Evolutionary conservation across 1,284 basidiomycete species (phyloP).

Genomic region (Phellopilus nigrolimitatus): DNA sequence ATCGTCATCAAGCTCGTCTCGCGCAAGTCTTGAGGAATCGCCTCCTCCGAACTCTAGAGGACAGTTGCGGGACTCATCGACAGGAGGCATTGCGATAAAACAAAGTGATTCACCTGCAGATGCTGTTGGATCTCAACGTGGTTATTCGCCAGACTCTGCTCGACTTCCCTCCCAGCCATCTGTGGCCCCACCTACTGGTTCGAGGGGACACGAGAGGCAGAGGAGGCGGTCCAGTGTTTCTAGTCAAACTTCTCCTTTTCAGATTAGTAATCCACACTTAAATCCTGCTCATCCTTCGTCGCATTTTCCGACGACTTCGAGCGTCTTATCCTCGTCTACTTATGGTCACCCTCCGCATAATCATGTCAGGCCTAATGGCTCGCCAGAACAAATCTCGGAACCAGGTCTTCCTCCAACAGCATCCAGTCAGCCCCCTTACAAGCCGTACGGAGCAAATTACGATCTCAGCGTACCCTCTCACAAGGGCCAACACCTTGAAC

Average conservation of each 20-base stretch:
- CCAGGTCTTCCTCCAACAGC: background rate
- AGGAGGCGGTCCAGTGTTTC: conserved; percentile 4
- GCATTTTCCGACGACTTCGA: background rate
- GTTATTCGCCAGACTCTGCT: conserved; percentile 18
- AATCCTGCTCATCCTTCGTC: conserved; percentile 8
- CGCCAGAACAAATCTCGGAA: background rate
- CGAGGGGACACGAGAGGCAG: conserved; percentile 1
- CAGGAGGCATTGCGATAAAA: conserved; percentile 8
- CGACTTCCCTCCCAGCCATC: conserved; percentile 20
- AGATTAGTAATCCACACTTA: background rate
- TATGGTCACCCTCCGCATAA: background rate
- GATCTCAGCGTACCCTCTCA: no score
- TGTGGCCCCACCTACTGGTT: conserved; percentile 3
- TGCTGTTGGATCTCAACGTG: conserved; percentile 16
- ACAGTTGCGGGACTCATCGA: background rate
- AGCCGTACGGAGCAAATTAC: background rate
- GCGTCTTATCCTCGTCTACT: background rate
- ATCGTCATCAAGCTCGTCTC: conserved; percentile 20
- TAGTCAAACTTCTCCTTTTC: conserved; percentile 4
- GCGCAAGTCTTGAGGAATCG: conserved; percentile 7
- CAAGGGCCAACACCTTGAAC: conserved; percentile 13
- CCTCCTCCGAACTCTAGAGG: background rate
- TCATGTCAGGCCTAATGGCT: conserved; percentile 5
- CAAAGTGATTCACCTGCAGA: conserved; percentile 21
- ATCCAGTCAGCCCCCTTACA: background rate